Percentiles rank a stretch among this genome's conserved stretches.
These are phyloP conservation scores for Fusarium citri DNA, from an alignment of 2,329 filamentous ascomycete genomes.

Conservation along the genomic window DNA sequence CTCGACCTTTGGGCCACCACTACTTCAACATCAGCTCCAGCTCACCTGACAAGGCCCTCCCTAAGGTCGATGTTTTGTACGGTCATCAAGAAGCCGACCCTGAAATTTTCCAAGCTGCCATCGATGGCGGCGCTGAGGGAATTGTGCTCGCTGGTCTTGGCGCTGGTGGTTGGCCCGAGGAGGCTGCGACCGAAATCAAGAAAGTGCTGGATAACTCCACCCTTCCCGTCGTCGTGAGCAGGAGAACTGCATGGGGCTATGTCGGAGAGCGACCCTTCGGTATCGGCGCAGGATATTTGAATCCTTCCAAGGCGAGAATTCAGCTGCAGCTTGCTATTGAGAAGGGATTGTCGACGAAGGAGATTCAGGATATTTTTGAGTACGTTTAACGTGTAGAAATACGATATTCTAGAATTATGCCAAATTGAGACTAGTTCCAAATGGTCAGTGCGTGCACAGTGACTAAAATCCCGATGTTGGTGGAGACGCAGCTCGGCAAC, in stretches of 20 bases:
- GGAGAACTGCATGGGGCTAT: conserved; percentile 62
- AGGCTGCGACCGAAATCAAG: conserved; percentile 54
- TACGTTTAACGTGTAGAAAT: not conserved
- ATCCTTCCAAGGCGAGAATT: conserved; percentile 65
- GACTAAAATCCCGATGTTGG: too few species aligned
- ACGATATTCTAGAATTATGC: not conserved
- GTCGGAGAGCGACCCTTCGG: conserved; percentile 54
- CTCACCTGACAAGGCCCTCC: conserved; percentile 52
- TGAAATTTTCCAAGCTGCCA: conserved; percentile 58
- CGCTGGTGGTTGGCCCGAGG: conserved; percentile 60
- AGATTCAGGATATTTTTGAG: conserved; percentile 35
- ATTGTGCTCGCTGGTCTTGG: conserved; percentile 67
- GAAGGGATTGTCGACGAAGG: conserved; percentile 12
- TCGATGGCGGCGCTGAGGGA: conserved; percentile 61
- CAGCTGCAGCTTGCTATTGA: conserved; percentile 57
- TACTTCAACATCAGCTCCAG: conserved; percentile 54
- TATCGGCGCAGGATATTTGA: conserved; percentile 61
- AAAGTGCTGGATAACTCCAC: conserved; percentile 57
- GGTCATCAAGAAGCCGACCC: conserved; percentile 63
- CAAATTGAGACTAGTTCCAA: fast-evolving
- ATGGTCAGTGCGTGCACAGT: not conserved
- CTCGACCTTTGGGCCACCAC: conserved; percentile 58
- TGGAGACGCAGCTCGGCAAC: not conserved
- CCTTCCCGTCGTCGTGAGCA: conserved; percentile 61
- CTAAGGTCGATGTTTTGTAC: conserved; percentile 66